Percentiles rank a stretch among this genome's conserved stretches.
phyloP scores from a whole-genome alignment of 2,329 filamentous ascomycete genomes.

The Malbranchea zuffiana region DNA sequence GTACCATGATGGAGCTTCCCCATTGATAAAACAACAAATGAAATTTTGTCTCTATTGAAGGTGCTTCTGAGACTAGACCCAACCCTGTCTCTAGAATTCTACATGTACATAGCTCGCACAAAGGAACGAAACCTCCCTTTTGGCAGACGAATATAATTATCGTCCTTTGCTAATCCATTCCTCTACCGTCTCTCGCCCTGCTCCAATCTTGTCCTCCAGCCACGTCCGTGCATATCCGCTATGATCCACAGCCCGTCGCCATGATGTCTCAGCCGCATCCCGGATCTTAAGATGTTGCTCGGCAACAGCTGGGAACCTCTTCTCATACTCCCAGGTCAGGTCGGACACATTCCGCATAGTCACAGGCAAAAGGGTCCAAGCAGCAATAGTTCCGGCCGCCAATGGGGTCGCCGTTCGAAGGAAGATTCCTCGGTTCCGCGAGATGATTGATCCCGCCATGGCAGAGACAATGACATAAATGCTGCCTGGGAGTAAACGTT shows the following conservation, averaged over 20 bases:
- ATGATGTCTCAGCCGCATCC: slow-evolving; percentile 57
- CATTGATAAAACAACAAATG: too few species aligned
- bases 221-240: slow-evolving; percentile 57
- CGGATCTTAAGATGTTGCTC: slow-evolving; percentile 67
- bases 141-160: too few species aligned
- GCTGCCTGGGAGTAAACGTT: slow-evolving; percentile 77
- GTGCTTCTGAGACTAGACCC: too few species aligned
- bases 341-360: slow-evolving; percentile 84
- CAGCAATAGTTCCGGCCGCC: slow-evolving; percentile 68
- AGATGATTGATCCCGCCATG: slow-evolving; percentile 89
- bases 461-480: slow-evolving; percentile 88
- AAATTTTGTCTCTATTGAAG: too few species aligned
- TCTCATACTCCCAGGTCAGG: slow-evolving; percentile 84
- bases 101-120: too few species aligned
- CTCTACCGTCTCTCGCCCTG: slow-evolving; percentile 66
- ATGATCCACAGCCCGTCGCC: slow-evolving; percentile 64
- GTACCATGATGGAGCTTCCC: too few species aligned
- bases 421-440: slow-evolving; percentile 75
- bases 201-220: slow-evolving; percentile 70
- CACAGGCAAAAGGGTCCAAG: slow-evolving; percentile 73
- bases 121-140: too few species aligned
- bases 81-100: too few species aligned
- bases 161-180: slow-evolving; percentile 86
- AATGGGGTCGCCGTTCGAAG: slow-evolving; percentile 67
- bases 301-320: slow-evolving; percentile 70